A percentile compares a stretch with the other conserved stretches of the same genome.
Conservation (phyloP, 1,284 basidiomycete species). For the Papiliotrema nemorosa region DNA sequence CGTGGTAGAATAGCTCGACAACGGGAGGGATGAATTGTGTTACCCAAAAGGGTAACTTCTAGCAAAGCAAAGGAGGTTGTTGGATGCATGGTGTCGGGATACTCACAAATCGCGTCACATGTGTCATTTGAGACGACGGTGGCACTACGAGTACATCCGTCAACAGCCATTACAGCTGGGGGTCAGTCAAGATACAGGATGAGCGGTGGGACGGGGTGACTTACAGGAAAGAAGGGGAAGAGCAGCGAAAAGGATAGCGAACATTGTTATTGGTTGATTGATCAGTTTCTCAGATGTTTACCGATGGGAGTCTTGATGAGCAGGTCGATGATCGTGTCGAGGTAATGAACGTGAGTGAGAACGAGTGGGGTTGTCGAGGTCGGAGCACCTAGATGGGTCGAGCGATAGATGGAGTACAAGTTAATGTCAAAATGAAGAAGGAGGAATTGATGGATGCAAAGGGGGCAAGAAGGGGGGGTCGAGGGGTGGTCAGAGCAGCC, state of each 20-base stretch:
- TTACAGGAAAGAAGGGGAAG: constrained; percentile 37
- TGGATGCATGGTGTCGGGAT: too few relatives aligned
- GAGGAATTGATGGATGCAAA: not conserved
- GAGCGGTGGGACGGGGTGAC: constrained; percentile 9
- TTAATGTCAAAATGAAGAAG: not conserved
- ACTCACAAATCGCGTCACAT: constrained; percentile 49
- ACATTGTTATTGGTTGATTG: too few relatives aligned
- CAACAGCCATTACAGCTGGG: constrained; percentile 30
- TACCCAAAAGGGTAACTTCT: too few relatives aligned
- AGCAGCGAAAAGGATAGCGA: constrained; percentile 31
- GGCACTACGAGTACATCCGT: constrained; percentile 46
- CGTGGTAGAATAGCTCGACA: not conserved
- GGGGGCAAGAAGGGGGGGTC: not conserved
- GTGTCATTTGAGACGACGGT: constrained; percentile 45
- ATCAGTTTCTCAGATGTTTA: too few relatives aligned
- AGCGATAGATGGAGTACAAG: not conserved
- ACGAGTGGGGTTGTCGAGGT: constrained; percentile 2
- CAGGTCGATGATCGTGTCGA: not conserved
- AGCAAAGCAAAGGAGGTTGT: too few relatives aligned
- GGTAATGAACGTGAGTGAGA: not conserved
- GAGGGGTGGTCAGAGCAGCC: not conserved
- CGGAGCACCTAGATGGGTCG: not conserved
- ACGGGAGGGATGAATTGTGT: not conserved
- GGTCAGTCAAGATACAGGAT: not conserved
- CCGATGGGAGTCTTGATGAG: not conserved